Conservation (phyloP, 176 grass and related monocot species). For the Bonia amplexicaulis region DNA sequence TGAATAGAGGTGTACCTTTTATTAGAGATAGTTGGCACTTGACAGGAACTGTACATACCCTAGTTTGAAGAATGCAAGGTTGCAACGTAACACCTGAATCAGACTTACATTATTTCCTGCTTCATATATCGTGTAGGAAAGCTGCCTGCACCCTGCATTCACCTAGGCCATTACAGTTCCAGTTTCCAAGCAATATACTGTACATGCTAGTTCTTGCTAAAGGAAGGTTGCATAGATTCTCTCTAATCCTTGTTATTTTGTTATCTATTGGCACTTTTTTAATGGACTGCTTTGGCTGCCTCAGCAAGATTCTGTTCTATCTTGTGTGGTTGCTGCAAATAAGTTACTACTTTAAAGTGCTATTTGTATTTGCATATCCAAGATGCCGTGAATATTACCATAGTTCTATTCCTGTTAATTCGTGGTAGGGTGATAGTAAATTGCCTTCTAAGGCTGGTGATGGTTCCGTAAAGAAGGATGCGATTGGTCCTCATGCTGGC, state of each 20-base stretch:
- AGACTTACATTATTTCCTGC: no score
- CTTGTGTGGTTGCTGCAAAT: background rate
- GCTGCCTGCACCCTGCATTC: background rate
- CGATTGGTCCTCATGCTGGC: slow-evolving; percentile 38
- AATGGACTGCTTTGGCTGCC: background rate
- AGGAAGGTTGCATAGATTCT: background rate
- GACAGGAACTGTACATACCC: background rate
- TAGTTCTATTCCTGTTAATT: background rate
- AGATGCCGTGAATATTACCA: background rate
- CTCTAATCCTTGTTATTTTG: background rate
- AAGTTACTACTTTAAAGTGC: background rate
- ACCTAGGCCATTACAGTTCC: background rate
- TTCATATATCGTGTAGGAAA: background rate
- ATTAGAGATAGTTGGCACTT: background rate
- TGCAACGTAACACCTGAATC: background rate
- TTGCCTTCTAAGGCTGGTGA: slow-evolving; percentile 76
- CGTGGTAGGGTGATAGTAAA: slow-evolving; percentile 86
- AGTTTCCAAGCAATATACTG: background rate
- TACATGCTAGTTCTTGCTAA: background rate
- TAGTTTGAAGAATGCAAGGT: background rate
- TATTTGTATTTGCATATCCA: background rate
- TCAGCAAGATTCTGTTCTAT: background rate
- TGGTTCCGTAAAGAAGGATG: slow-evolving; percentile 67
- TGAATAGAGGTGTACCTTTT: background rate
- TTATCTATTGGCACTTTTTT: background rate